A percentile compares a stretch with the other conserved stretches of the same genome.
phyloP scores from a whole-genome alignment of 257 asterid species.

The Nicotiana knightiana region DNA sequence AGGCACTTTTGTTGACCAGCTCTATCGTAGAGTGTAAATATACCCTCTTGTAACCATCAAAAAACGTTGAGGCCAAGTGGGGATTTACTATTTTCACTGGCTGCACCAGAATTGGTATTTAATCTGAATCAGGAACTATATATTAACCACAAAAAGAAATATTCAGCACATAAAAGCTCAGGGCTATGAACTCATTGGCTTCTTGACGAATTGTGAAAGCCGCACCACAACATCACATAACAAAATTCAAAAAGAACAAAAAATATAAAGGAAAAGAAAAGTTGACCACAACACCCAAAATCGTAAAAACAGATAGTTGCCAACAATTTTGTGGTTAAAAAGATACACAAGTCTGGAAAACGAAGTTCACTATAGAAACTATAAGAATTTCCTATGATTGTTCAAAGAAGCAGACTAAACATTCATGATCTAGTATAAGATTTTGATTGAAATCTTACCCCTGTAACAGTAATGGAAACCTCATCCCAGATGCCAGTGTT shows the following conservation, averaged over 20 bases:
- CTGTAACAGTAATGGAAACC: conserved; percentile 82
- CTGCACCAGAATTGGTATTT: conserved; percentile 44
- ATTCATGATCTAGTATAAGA: conserved; percentile 8
- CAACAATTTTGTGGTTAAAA: background rate
- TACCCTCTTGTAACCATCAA: conserved; percentile 53
- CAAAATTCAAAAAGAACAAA: background rate
- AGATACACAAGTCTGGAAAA: background rate
- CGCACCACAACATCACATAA: background rate
- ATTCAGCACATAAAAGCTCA: background rate
- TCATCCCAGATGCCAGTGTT: conserved; percentile 99
- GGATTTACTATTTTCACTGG: conserved; percentile 96
- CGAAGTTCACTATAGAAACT: background rate
- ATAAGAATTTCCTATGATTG: background rate
- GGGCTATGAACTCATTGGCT: background rate
- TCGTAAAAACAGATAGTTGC: background rate
- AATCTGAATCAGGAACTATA: conserved; percentile 24
- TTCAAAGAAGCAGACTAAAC: background rate
- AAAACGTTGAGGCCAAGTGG: conserved; percentile 84
- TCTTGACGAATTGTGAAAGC: background rate
- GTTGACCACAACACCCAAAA: background rate
- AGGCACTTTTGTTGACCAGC: conserved; percentile 60
- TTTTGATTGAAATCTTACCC: conserved; percentile 48
- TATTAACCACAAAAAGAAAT: background rate
- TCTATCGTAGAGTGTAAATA: conserved; percentile 75
- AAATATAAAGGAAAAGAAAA: background rate